A percentile compares a stretch with the other conserved stretches of the same genome.
Evolutionary conservation across 768 basidiomycete genomes (phyloP).

Genomic region (Psilocybe subaeruginosa): DNA sequence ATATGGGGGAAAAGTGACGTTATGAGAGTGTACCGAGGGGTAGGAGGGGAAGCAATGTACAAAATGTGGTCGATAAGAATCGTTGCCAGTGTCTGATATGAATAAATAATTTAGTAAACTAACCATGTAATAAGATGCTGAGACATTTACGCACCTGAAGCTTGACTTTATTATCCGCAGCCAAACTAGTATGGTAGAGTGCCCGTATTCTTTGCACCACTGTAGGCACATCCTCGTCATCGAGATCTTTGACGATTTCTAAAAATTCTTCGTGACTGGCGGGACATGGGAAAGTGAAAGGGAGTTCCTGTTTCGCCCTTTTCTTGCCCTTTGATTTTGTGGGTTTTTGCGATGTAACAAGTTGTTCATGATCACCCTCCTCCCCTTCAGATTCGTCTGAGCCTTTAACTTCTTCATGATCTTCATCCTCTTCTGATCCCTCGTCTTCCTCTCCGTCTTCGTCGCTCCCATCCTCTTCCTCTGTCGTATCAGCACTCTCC

Average conservation of each 20-base stretch:
- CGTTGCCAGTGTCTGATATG: slow-evolving; percentile 61
- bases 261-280: slow-evolving; percentile 86
- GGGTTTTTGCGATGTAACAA: slow-evolving; percentile 32
- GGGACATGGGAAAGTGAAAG: slow-evolving; percentile 93
- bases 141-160: slow-evolving; percentile 65
- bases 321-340: slow-evolving; percentile 36
- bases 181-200: slow-evolving; percentile 91
- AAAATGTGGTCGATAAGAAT: slow-evolving; percentile 91
- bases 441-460: slow-evolving; percentile 38
- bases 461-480: slow-evolving; percentile 37
- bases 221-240: slow-evolving; percentile 72
- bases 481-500: slow-evolving; percentile 38
- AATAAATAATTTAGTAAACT: slow-evolving; percentile 6
- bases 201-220: slow-evolving; percentile 91
- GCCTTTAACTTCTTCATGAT: slow-evolving; percentile 34
- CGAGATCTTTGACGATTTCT: slow-evolving; percentile 72
- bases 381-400: slow-evolving; percentile 40
- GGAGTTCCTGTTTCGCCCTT: slow-evolving; percentile 61
- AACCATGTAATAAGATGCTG: not conserved
- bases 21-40: slow-evolving; percentile 62
- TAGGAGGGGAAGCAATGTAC: slow-evolving; percentile 66
- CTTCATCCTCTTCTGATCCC: slow-evolving; percentile 42
- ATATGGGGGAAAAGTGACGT: slow-evolving; percentile 78
- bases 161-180: slow-evolving; percentile 88
- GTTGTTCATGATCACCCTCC: slow-evolving; percentile 48